A percentile compares a stretch with the other conserved stretches of the same genome.
Evolutionary conservation across 2,329 filamentous ascomycete species (phyloP).

Genomic region (Calonectria pseudoreteaudii): DNA sequence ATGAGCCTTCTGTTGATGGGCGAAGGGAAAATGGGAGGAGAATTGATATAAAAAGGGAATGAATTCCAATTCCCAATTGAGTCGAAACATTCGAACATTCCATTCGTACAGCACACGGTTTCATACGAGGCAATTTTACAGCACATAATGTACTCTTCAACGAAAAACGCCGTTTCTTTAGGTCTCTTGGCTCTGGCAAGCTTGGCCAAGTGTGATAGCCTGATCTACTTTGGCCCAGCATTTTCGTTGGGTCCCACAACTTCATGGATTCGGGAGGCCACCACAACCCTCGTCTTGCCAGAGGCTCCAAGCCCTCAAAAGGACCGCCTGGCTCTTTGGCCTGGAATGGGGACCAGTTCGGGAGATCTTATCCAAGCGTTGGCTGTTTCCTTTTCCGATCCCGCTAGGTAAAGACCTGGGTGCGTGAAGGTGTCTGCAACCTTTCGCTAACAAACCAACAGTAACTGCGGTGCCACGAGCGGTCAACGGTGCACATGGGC

Average conservation of each 20-base stretch:
- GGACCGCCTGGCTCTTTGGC: constrained; percentile 30
- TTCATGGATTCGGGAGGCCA: constrained; percentile 33
- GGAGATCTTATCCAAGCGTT: constrained; percentile 32
- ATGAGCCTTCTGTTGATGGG: background rate
- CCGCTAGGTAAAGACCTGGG: background rate
- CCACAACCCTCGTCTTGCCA: constrained; percentile 27
- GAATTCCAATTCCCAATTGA: background rate
- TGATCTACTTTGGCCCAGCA: constrained; percentile 23
- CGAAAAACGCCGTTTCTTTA: background rate
- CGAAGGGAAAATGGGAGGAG: no score
- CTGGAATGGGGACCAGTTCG: constrained; percentile 30
- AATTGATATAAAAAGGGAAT: background rate
- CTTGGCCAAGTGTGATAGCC: background rate
- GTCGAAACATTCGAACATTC: no score
- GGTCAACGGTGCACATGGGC: constrained; percentile 35
- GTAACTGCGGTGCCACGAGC: constrained; percentile 26
- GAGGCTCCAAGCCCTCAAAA: constrained; percentile 24
- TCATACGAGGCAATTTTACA: background rate
- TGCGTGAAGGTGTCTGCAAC: no score
- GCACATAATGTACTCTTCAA: background rate
- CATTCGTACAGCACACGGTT: background rate
- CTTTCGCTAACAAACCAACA: background rate
- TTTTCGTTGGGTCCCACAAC: constrained; percentile 31
- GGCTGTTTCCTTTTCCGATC: constrained; percentile 30
- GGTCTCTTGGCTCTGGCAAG: constrained; percentile 12